Base-by-base conservation (phyloP, 192 early-diverging fungal genomes). In the Entrophospora sp. region DNA sequence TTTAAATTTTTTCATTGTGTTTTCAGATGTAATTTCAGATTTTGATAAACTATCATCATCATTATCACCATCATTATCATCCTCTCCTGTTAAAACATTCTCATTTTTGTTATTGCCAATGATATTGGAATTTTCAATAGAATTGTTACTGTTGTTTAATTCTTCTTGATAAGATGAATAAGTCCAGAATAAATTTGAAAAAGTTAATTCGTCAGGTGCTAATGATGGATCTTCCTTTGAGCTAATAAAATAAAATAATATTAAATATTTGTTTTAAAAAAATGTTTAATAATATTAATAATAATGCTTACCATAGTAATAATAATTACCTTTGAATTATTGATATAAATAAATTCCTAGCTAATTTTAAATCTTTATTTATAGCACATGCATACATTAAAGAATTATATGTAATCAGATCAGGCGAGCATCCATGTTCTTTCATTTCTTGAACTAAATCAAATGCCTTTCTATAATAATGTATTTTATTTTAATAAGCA, bases 391-490 rank as follows among this genome's bases (percentile, higher is more conserved):
- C 87, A 69, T 82, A 75, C 16, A 98, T 69, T 20, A 98, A 62
- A 0, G 88, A 89, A 69, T 91, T 91, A 81, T 87, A 95, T 0
- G 92, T 93, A 64, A 83, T 73, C 32, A 75, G 68, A 72, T 91
- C 86, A 0, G 93, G 91, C 61, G 80, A 70, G 69, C 93, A 91
- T n/a, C 92, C 93, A 58, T 88, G 75, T 16, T 83, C 83, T 35
- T 78, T 76, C 94, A 98, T 96, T 59, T 95, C 87, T 28, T 86
- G 79, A 28, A 94, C 73, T 13, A 97, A 67, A 8, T 73, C 76
- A 66, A 93, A 94, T 2, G 89, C 85, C 66, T 95, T 90, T 38
- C 79, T 67, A 75, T 89, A 94, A 73, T 95, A 98, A 62, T 64
- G 62, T 64, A 51, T 14, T 35, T 35, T 18, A 51, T 51, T 27